Conservation (phyloP, 495 filamentous ascomycete genomes). For the Penicillium argentinense region DNA sequence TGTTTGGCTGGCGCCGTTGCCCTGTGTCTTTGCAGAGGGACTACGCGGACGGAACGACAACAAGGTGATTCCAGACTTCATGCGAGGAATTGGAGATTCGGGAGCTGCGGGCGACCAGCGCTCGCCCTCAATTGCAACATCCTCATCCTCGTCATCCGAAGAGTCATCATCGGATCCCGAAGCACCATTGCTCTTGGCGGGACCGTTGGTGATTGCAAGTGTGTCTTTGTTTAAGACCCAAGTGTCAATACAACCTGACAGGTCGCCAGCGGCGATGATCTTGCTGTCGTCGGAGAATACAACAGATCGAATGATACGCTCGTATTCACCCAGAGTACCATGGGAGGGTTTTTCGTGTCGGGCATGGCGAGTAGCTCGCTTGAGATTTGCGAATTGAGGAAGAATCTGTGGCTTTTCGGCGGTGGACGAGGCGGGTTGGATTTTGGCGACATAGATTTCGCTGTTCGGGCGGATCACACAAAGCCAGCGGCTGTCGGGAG, state of each 20-base stretch:
- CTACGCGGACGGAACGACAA: conserved; percentile 69
- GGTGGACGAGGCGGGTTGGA: conserved; percentile 34
- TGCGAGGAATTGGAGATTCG: conserved; percentile 71
- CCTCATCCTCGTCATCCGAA: conserved; percentile 49
- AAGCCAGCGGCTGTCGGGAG: conserved; percentile 55
- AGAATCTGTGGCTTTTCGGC: conserved; percentile 45
- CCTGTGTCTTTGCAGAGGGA: conserved; percentile 26
- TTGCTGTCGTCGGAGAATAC: conserved; percentile 80
- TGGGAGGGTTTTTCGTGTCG: conserved; percentile 54
- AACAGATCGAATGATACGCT: conserved; percentile 69
- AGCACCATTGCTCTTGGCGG: conserved; percentile 25
- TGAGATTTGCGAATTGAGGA: conserved; percentile 52
- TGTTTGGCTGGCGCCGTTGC: conserved; percentile 35
- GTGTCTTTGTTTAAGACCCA: conserved; percentile 68
- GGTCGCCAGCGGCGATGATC: conserved; percentile 73
- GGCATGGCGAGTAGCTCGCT: conserved; percentile 56
- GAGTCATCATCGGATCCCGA: conserved; percentile 52
- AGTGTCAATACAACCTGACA: conserved; percentile 83
- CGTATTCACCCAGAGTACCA: conserved; percentile 74
- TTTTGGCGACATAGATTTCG: conserved; percentile 46
- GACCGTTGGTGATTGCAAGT: conserved; percentile 38
- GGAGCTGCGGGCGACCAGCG: conserved; percentile 68
- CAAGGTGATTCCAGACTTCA: conserved; percentile 65
- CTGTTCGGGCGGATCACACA: conserved; percentile 52
- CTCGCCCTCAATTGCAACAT: conserved; percentile 44